These are phyloP conservation scores for Lentinula detonsa DNA, from an alignment of 768 basidiomycete species.

Conservation along the genomic window DNA sequence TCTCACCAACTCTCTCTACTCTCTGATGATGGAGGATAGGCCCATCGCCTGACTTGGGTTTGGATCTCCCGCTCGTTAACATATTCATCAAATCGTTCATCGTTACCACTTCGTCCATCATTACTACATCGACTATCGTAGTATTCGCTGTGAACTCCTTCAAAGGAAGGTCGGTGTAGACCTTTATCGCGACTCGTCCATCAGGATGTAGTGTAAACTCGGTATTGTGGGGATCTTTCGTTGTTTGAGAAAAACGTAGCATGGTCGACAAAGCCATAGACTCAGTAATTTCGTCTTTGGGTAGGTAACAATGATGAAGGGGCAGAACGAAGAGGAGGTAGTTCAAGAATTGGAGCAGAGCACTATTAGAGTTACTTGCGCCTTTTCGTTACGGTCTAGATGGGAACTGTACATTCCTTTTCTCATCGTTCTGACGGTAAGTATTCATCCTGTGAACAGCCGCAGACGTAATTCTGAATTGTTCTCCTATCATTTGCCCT, in stretches of 20 bases:
- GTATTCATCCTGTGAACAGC: background rate
- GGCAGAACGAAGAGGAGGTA: background rate
- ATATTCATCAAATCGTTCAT: background rate
- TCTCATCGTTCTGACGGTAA: background rate
- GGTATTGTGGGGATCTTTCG: background rate
- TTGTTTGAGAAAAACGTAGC: background rate
- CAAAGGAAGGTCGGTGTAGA: background rate
- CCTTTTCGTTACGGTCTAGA: background rate
- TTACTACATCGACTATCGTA: background rate
- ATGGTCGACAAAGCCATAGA: background rate
- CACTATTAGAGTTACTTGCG: background rate
- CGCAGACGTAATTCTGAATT: background rate
- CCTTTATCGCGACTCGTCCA: background rate
- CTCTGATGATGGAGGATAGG: background rate
- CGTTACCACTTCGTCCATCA: background rate
- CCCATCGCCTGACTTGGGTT: background rate
- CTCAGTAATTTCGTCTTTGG: background rate
- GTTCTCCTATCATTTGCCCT: background rate
- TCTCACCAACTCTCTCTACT: background rate
- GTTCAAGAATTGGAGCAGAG: background rate
- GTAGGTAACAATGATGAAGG: background rate
- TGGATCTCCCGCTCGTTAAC: background rate
- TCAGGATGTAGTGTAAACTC: background rate
- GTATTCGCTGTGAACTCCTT: slow-evolving; percentile 1
- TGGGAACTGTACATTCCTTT: background rate